Evolutionary conservation across 2,329 filamentous ascomycete species (phyloP).

Genomic region (Penicillium carneum): DNA sequence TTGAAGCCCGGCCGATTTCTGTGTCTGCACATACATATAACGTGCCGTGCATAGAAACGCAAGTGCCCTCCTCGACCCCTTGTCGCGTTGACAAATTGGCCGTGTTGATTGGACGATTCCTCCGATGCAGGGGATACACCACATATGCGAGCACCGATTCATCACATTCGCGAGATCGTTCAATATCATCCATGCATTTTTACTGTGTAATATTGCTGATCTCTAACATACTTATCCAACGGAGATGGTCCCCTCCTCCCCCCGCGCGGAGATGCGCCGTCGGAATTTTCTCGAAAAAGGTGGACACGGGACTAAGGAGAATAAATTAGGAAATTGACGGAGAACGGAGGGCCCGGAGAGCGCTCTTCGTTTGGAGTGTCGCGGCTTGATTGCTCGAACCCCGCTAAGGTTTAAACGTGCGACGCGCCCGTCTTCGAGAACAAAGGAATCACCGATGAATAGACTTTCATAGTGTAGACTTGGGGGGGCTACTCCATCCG

Average conservation of each 20-base stretch:
- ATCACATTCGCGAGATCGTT: constrained; percentile 12
- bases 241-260: constrained; percentile 11
- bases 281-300: constrained; percentile 38
- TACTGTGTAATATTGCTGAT: background rate
- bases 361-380: background rate
- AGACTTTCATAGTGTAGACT: constrained; percentile 17
- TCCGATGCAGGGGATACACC: constrained; percentile 23
- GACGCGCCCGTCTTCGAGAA: constrained; percentile 12
- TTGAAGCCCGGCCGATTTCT: background rate
- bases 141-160: constrained; percentile 8
- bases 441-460: constrained; percentile 5
- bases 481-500: background rate
- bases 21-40: constrained; percentile 10
- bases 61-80: background rate
- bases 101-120: constrained; percentile 11
- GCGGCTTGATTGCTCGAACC: background rate
- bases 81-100: constrained; percentile 1
- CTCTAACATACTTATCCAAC: constrained; percentile 1
- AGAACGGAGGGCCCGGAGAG: background rate
- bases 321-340: constrained; percentile 8
- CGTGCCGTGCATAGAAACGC: constrained; percentile 11
- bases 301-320: constrained; percentile 21
- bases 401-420: constrained; percentile 9
- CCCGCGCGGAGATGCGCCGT: constrained; percentile 26
- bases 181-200: background rate